Percentiles rank a stretch among this genome's conserved stretches.
Conservation (phyloP, 257 asterid species). For the Paraleonurus japonicus region DNA sequence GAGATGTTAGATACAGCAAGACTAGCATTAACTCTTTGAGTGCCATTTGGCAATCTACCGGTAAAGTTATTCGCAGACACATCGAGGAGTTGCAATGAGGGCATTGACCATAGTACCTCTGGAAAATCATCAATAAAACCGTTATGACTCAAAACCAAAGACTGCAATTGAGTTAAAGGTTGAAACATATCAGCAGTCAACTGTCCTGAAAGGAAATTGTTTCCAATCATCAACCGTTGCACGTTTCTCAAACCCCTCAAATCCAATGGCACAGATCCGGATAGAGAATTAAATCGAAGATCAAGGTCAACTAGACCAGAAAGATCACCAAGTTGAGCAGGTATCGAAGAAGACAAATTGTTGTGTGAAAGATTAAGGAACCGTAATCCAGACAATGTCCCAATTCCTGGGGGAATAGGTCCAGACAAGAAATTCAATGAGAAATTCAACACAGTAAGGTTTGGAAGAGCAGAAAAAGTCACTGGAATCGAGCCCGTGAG, state of each 20-base stretch:
- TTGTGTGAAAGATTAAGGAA: constrained; percentile 71
- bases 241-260: constrained; percentile 60
- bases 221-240: constrained; percentile 46
- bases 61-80: constrained; percentile 76
- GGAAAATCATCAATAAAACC: constrained; percentile 55
- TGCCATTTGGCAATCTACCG: constrained; percentile 56
- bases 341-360: constrained; percentile 69
- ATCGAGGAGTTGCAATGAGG: constrained; percentile 61
- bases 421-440: constrained; percentile 71
- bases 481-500: constrained; percentile 57
- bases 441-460: constrained; percentile 60
- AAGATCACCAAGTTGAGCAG: constrained; percentile 72
- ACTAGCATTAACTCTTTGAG: constrained; percentile 36
- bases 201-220: constrained; percentile 54
- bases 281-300: constrained; percentile 64
- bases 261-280: constrained; percentile 54
- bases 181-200: constrained; percentile 56
- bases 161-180: constrained; percentile 48
- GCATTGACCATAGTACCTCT: constrained; percentile 59
- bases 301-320: constrained; percentile 72
- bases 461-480: constrained; percentile 39
- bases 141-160: constrained; percentile 53
- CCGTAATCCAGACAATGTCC: constrained; percentile 53
- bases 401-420: constrained; percentile 56
- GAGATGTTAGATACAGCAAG: constrained; percentile 56